These are phyloP conservation scores for Colletotrichum endophyticum DNA, from an alignment of 2,329 filamentous ascomycete genomes.

Conservation along the genomic window DNA sequence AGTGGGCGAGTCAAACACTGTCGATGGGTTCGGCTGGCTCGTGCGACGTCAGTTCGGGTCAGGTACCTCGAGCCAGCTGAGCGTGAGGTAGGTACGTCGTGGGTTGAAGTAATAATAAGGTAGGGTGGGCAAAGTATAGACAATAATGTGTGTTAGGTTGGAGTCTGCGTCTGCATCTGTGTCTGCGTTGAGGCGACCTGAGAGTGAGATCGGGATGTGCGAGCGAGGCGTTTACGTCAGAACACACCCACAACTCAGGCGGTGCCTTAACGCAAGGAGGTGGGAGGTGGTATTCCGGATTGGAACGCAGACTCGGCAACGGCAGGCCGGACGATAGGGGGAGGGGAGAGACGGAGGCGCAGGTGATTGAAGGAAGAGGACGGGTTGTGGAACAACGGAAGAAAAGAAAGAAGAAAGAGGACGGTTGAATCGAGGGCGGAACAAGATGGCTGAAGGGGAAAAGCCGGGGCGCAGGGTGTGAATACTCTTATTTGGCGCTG, in stretches of 20 bases:
- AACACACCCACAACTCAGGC: background rate
- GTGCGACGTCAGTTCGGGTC: slow-evolving; percentile 11
- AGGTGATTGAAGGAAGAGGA: background rate
- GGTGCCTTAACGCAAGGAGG: background rate
- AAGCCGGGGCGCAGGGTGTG: slow-evolving; percentile 14
- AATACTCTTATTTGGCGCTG: slow-evolving; percentile 4
- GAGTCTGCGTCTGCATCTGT: background rate
- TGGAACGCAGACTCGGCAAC: background rate
- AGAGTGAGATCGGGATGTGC: background rate
- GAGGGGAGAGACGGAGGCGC: background rate
- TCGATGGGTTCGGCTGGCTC: background rate
- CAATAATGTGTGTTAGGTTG: background rate
- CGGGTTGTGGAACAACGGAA: background rate
- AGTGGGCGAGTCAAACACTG: slow-evolving; percentile 11
- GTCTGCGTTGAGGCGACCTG: background rate
- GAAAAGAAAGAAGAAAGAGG: background rate
- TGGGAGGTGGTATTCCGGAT: background rate
- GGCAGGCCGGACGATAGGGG: background rate
- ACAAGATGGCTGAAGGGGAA: background rate
- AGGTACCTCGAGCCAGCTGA: slow-evolving; percentile 14
- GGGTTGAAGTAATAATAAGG: background rate
- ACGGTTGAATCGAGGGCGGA: background rate
- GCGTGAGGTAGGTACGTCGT: background rate
- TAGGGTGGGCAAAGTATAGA: background rate
- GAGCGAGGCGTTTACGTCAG: slow-evolving; percentile 11